Conservation (phyloP, 257 asterid genomes). For the Scutellaria baicalensis region DNA sequence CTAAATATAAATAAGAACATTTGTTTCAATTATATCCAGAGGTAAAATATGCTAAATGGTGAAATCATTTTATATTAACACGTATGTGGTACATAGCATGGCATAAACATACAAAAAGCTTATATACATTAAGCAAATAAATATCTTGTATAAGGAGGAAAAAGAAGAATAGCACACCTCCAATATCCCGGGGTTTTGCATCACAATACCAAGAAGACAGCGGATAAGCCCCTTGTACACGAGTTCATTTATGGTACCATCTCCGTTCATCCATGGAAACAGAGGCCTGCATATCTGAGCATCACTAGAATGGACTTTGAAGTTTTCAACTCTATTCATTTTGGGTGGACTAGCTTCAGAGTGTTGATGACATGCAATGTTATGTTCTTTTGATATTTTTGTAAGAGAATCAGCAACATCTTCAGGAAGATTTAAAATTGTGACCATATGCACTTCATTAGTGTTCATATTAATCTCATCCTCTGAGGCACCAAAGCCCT, state of each 20-base stretch:
- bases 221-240: conserved; percentile 83
- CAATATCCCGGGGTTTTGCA: conserved; percentile 92
- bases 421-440: conserved; percentile 66
- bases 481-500: conserved; percentile 13
- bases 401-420: conserved; percentile 34
- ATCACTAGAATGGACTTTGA: conserved; percentile 24
- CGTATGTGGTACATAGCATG: not conserved
- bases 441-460: conserved; percentile 59
- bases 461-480: conserved; percentile 23
- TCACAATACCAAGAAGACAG: conserved; percentile 68
- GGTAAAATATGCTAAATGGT: not conserved
- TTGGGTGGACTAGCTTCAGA: conserved; percentile 29
- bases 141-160: not conserved
- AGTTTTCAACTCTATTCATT: conserved; percentile 21
- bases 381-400: conserved; percentile 22
- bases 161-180: conserved; percentile 42
- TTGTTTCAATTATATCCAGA: not conserved
- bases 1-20: not conserved
- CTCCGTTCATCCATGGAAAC: conserved; percentile 89
- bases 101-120: not conserved
- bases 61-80: not conserved
- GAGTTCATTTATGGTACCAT: conserved; percentile 68
- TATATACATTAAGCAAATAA: not conserved
- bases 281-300: conserved; percentile 44
- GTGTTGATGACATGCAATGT: conserved; percentile 15